Evolutionary conservation across 306 rosid genomes (phyloP).

Genomic region (Parietaria judaica): DNA sequence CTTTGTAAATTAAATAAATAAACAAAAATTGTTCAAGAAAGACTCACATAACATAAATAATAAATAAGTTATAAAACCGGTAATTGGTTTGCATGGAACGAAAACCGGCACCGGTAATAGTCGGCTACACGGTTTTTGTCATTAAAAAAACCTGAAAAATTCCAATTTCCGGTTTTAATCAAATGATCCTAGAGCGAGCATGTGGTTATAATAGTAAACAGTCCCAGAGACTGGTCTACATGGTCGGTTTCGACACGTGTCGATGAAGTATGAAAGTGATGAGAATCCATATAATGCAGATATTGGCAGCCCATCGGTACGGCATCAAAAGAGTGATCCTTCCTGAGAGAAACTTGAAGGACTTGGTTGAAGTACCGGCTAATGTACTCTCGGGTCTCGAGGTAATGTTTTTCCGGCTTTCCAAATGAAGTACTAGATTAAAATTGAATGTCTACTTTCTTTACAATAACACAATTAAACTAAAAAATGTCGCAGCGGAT

Average conservation of each 20-base stretch:
- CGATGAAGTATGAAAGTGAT: neutral
- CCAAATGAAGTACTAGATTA: too few species aligned
- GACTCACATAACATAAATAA: too few species aligned
- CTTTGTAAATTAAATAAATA: too few species aligned
- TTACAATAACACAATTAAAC: neutral
- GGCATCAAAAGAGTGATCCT: conserved; percentile 87
- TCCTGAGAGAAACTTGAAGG: conserved; percentile 92
- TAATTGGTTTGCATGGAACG: too few species aligned
- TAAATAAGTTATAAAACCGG: too few species aligned
- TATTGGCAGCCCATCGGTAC: conserved; percentile 88
- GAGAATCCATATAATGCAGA: conserved; percentile 36
- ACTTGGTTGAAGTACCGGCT: conserved; percentile 86
- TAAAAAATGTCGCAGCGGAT: neutral
- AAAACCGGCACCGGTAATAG: too few species aligned
- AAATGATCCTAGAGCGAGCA: neutral
- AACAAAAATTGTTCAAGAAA: too few species aligned
- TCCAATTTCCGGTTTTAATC: too few species aligned
- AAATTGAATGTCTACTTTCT: too few species aligned
- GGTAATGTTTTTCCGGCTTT: conserved; percentile 31
- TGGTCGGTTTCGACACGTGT: neutral
- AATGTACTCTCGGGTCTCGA: conserved; percentile 68
- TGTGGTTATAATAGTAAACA: neutral
- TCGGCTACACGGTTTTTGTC: too few species aligned
- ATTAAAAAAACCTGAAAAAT: too few species aligned
- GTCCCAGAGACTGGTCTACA: neutral